Percentiles rank a stretch among this genome's conserved stretches.
Conservation (phyloP, 805 yeast species). For the Pichia eremophila region DNA sequence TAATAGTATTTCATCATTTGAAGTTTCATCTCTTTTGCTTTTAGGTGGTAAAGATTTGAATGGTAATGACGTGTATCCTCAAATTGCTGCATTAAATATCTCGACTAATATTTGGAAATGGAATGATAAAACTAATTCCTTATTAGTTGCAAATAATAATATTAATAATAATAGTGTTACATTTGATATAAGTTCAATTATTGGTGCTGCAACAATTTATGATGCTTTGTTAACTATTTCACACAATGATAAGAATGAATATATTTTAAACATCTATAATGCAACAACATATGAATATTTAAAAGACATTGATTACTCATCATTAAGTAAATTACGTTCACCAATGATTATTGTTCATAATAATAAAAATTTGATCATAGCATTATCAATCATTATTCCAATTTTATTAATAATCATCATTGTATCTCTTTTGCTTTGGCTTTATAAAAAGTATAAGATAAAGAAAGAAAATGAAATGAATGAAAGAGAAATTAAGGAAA, state of each 20-base stretch:
- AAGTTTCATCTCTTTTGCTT: constrained; percentile 36
- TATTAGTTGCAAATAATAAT: constrained; percentile 16
- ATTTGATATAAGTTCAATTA: constrained; percentile 14
- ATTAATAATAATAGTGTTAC: not conserved
- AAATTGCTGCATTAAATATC: constrained; percentile 31
- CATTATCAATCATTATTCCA: constrained; percentile 38
- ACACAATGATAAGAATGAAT: constrained; percentile 10
- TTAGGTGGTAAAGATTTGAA: constrained; percentile 50
- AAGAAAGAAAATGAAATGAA: constrained; percentile 21
- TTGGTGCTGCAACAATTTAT: constrained; percentile 46
- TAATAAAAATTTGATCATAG: constrained; percentile 30
- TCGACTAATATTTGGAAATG: constrained; percentile 36
- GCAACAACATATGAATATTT: constrained; percentile 28
- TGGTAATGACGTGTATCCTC: constrained; percentile 31
- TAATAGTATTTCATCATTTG: constrained; percentile 25
- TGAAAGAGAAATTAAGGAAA: constrained; percentile 22
- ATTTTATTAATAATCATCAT: constrained; percentile 28
- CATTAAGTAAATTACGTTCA: constrained; percentile 7
- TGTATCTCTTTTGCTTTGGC: constrained; percentile 21
- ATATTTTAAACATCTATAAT: constrained; percentile 34
- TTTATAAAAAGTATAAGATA: constrained; percentile 21
- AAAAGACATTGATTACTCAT: constrained; percentile 24
- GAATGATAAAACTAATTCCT: constrained; percentile 24
- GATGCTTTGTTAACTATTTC: constrained; percentile 39
- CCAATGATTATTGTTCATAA: constrained; percentile 6